Base-by-base conservation (phyloP, 148 eudicot genomes). In the Polygonum aviculare region DNA sequence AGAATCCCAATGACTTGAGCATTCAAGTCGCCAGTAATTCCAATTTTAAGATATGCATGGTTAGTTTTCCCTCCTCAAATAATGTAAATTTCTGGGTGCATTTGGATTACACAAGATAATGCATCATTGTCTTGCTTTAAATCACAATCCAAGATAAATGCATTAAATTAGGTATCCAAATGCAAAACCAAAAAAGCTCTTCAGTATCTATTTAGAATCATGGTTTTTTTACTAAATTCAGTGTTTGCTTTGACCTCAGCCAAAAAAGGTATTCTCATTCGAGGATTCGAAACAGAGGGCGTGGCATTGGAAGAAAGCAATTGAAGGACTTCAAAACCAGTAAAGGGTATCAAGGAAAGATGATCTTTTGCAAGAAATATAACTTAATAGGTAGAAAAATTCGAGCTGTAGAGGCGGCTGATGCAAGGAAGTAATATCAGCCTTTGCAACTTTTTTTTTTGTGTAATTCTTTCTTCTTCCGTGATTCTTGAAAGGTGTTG, bases 271-370 rank as follows among this genome's bases (percentile, higher is more conserved):
- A 35, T 74, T 92, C 81, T 79, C 91, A 26, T 95, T 95, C 78
- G 98, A 95, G 86, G 98, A 95, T 83, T 85, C 94, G 75, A 95
- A 95, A 78, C 97, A 95, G 78, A 82, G 98, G 88, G 97, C 97
- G 5, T 79, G 77, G 77, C 97, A 90, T 77, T 95, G 98, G 98
- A 92, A 95, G 80, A 92, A 92, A 84, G 91, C 97, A 45, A 91
- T 95, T 3, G 98, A 90, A 82, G 85, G 93, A 74, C 96, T 95
- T 79, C 98, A 95, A 74, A 89, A 87, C 72, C 72, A 67, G 72
- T 67, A 67, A 22, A 22, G 7, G 47, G 47, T 44, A 44, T 44
- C 47, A 35, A n/a, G 3, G 44, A 4, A 63, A 67, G 44, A 36
- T 67, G 45, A 77, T 92, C 85, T 79, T 93, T 83, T 84, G 35